phyloP scores from a whole-genome alignment of 2,329 filamentous ascomycete species.

The Fusarium multiceps region DNA sequence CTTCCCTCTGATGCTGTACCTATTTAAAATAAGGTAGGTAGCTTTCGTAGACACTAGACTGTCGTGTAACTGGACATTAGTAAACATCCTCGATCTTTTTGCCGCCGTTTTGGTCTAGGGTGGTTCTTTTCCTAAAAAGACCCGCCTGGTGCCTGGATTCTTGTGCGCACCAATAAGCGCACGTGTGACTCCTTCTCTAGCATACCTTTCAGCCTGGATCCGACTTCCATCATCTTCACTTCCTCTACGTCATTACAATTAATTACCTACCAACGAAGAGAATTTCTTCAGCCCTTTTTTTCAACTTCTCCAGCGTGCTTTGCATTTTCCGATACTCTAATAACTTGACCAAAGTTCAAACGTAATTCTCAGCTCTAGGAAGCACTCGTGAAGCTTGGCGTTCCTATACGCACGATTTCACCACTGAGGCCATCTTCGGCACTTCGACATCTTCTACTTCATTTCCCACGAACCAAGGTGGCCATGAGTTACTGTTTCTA shows the following conservation, averaged over 20 bases:
- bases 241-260: slow-evolving; percentile 33
- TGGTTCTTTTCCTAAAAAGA: not conserved
- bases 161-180: slow-evolving; percentile 30
- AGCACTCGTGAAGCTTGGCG: not conserved
- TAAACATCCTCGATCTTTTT: not conserved
- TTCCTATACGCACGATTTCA: slow-evolving; percentile 18
- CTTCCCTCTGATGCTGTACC: not conserved
- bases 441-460: not conserved
- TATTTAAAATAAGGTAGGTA: not conserved
- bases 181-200: not conserved
- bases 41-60: not conserved
- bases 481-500: not conserved
- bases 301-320: not conserved
- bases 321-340: not conserved
- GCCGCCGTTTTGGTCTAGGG: not conserved
- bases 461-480: not conserved
- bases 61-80: not conserved
- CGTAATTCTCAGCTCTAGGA: not conserved
- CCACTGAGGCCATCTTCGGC: not conserved
- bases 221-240: slow-evolving; percentile 8
- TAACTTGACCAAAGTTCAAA: not conserved
- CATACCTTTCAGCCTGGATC: slow-evolving; percentile 16
- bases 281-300: not conserved
- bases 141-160: slow-evolving; percentile 31
- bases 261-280: not conserved